These are phyloP conservation scores for Ceratobasidium sp. DNA, from an alignment of 1,284 basidiomycete genomes.

Conservation along the genomic window DNA sequence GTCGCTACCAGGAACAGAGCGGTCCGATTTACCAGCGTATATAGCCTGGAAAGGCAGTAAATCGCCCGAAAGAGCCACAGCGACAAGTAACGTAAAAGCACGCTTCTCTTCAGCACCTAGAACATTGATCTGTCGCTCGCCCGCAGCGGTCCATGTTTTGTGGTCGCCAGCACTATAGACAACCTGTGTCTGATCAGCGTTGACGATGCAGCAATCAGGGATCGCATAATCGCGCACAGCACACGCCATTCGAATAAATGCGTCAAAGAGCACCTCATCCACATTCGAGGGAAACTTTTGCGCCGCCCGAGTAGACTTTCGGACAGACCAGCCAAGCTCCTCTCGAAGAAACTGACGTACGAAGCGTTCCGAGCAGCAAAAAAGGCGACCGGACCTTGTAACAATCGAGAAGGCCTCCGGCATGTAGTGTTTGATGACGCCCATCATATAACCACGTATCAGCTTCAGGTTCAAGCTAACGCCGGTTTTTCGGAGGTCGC, in stretches of 20 bases:
- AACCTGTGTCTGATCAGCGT: slow-evolving; percentile 12
- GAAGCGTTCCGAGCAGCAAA: slow-evolving; percentile 12
- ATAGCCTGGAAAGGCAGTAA: slow-evolving; percentile 18
- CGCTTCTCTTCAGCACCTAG: slow-evolving; percentile 17
- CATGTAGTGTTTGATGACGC: slow-evolving; percentile 6
- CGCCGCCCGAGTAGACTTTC: slow-evolving; percentile 16
- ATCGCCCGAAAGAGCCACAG: background rate
- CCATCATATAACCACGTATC: slow-evolving; percentile 5
- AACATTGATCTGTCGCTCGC: slow-evolving; percentile 4
- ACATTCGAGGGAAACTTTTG: slow-evolving; percentile 21
- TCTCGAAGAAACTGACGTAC: background rate
- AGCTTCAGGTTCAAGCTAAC: background rate
- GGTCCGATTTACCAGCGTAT: slow-evolving; percentile 15
- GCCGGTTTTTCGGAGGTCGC: background rate
- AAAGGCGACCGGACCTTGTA: background rate
- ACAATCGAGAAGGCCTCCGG: background rate
- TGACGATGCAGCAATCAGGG: slow-evolving; percentile 11
- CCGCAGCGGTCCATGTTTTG: slow-evolving; percentile 2
- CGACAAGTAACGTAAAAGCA: slow-evolving; percentile 8
- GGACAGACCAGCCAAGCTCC: slow-evolving; percentile 12
- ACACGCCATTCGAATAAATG: slow-evolving; percentile 3
- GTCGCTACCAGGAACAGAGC: slow-evolving; percentile 47
- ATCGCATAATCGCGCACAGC: background rate
- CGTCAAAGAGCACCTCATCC: background rate
- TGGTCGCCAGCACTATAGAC: slow-evolving; percentile 4